Evolutionary conservation across 768 basidiomycete species (phyloP), one percentile per base, ranked within the genome.

Genomic region (Leccinum uliginosum): DNA sequence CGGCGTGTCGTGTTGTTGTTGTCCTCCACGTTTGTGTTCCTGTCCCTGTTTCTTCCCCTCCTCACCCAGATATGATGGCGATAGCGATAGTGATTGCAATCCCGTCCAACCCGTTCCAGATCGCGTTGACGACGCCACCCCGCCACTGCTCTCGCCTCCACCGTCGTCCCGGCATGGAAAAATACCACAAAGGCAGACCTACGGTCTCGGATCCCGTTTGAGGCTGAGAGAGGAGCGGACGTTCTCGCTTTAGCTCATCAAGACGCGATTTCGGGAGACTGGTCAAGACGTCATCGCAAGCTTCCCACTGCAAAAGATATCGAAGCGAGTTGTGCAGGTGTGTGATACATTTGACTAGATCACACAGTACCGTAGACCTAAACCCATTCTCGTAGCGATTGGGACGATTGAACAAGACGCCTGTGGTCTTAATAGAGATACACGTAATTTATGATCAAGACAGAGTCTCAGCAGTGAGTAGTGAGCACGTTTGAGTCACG

Each of bases 191-290:
- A 93, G 3, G 78, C 79, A 1, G 88, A 91, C 12, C 82, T 83
- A 19, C 87, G 80, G 72, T 91, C 91, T 30, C 85, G 78, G 53
- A 92, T 80, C 64, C 91, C 89, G 61, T 86, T 82, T 3, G 90
- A 93, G 24, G 79, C 81, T 26, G 78, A 57, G 44, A 46, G 45
- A 19, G 45, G 15, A 24, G 24, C 24, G 24, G 24, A 24, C 24
- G 24, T 24, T 24, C 24, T 24, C 24, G 24, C 24, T 24, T 24
- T 4, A 24, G 24, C 24, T 24, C 24, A 24, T 24, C 24, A 24
- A 24, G 24, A 24, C 76, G 9, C 77, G 80, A 14, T 78, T 81
- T 6, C 67, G 65, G 17, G 73, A 73, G 9, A 76, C 79, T 0
- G 75, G 72, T 3, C 64, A 75, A 9, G 83, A 84, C 40, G 74